These are phyloP conservation scores for Volutella citrinella DNA, from an alignment of 2,329 filamentous ascomycete species.

Conservation along the genomic window DNA sequence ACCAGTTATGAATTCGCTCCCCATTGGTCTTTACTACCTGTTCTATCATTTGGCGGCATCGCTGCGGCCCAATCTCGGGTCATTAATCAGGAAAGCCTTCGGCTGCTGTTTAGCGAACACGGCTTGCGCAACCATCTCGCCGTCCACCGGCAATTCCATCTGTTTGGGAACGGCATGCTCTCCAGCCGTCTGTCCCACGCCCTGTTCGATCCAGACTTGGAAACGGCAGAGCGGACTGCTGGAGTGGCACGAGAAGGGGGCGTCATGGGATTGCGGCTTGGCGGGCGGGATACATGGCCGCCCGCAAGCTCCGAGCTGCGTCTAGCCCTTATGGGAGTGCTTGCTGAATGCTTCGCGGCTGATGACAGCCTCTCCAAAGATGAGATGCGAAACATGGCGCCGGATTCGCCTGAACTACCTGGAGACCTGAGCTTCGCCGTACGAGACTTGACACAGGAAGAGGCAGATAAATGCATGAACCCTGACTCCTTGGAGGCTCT, in stretches of 20 bases:
- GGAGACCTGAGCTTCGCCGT: constrained; percentile 80
- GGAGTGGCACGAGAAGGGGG: constrained; percentile 68
- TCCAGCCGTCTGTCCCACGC: constrained; percentile 75
- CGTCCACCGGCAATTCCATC: constrained; percentile 75
- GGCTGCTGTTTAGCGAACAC: constrained; percentile 72
- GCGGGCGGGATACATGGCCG: constrained; percentile 82
- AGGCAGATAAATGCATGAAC: constrained; percentile 81
- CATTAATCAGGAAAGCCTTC: constrained; percentile 73
- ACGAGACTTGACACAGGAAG: constrained; percentile 71
- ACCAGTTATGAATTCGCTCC: constrained; percentile 38
- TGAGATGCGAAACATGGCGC: constrained; percentile 26
- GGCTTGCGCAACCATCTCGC: constrained; percentile 68
- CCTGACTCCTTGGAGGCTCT: constrained; percentile 79
- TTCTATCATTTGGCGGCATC: constrained; percentile 73
- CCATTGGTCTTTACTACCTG: constrained; percentile 59
- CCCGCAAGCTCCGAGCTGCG: constrained; percentile 92
- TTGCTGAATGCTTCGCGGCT: constrained; percentile 67
- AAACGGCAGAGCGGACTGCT: constrained; percentile 70
- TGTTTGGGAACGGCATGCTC: constrained; percentile 83
- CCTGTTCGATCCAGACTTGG: constrained; percentile 79
- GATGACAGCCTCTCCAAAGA: constrained; percentile 16
- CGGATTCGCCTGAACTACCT: constrained; percentile 47
- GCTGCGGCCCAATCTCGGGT: constrained; percentile 72
- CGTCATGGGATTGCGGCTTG: constrained; percentile 78
- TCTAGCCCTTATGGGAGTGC: constrained; percentile 79